Conservation (phyloP, 768 basidiomycete species). For the Leccinum imitatum region DNA sequence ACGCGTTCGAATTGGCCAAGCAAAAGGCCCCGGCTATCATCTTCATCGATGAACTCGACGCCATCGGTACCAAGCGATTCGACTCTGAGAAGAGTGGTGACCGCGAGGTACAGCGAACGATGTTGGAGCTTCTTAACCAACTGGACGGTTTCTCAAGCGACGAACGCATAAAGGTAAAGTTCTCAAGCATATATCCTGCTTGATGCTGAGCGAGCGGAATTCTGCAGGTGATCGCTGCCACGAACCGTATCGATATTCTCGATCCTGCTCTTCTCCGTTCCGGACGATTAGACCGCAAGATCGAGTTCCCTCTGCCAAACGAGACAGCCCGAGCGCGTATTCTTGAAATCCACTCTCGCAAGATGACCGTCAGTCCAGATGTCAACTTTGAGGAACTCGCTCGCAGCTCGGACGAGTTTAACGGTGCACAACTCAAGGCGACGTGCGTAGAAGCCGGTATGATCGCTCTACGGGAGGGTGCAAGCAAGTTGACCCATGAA, state of each 20-base stretch:
- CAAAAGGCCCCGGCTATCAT: conserved; percentile 99
- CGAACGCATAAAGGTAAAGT: conserved; percentile 87
- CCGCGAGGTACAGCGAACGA: conserved; percentile 99
- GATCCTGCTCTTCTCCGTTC: conserved; percentile 98
- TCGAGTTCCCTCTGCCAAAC: conserved; percentile 96
- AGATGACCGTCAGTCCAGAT: conserved; percentile 84
- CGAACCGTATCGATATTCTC: conserved; percentile 97
- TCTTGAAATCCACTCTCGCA: conserved; percentile 94
- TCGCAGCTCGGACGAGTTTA: conserved; percentile 96
- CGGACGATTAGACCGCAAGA: conserved; percentile 96
- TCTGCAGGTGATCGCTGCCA: conserved; percentile 91
- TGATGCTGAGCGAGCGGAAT: conserved; percentile 9
- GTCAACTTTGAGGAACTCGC: conserved; percentile 98
- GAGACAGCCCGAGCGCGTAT: conserved; percentile 96
- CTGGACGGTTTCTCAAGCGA: conserved; percentile 97
- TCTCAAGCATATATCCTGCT: conserved; percentile 1
- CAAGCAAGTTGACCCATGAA: conserved; percentile 85
- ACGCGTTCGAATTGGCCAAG: conserved; percentile 97
- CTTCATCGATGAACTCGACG: conserved; percentile 97
- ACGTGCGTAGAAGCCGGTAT: conserved; percentile 99
- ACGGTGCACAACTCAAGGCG: conserved; percentile 95
- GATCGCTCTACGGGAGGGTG: conserved; percentile 95
- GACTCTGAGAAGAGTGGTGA: conserved; percentile 99
- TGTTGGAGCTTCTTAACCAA: conserved; percentile 98
- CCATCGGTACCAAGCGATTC: conserved; percentile 98